A percentile compares a stretch with the other conserved stretches of the same genome.
Evolutionary conservation across 352 stramenopile species (phyloP).

Genomic region (Pythium folliculosum): DNA sequence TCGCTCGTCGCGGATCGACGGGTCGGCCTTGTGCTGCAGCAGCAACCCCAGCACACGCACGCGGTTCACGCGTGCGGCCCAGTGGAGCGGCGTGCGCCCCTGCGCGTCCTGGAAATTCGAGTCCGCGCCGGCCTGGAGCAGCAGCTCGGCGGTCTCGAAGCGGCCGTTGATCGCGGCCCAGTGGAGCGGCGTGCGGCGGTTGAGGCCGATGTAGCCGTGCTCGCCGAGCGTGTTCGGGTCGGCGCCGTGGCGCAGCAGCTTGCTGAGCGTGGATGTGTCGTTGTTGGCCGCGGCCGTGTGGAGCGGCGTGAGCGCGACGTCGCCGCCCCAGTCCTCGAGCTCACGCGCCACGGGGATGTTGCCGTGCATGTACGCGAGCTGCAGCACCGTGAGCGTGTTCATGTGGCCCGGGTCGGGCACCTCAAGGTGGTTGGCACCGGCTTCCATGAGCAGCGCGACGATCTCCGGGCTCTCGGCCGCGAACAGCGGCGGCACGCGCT

Average conservation of each 20-base stretch:
- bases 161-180: conserved; percentile 68
- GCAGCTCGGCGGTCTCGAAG: conserved; percentile 38
- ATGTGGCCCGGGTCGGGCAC: conserved; percentile 65
- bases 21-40: conserved; percentile 50
- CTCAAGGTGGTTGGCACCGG: conserved; percentile 69
- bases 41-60: conserved; percentile 48
- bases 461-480: conserved; percentile 70
- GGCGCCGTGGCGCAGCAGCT: conserved; percentile 47
- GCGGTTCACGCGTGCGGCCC: conserved; percentile 65
- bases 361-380: conserved; percentile 65
- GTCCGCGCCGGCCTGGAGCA: conserved; percentile 61
- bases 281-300: conserved; percentile 63
- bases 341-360: conserved; percentile 66
- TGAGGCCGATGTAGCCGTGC: conserved; percentile 63
- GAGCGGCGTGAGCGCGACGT: conserved; percentile 70
- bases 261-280: conserved; percentile 36
- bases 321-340: conserved; percentile 69
- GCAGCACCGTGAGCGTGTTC: conserved; percentile 69
- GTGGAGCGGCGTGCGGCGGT: conserved; percentile 71
- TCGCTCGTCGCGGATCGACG: conserved; percentile 53
- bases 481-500: conserved; percentile 69
- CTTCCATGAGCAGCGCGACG: conserved; percentile 55
- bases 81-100: conserved; percentile 67
- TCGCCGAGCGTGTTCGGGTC: conserved; percentile 73
- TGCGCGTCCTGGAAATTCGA: conserved; percentile 69